A percentile compares a stretch with the other conserved stretches of the same genome.
Evolutionary conservation across 257 asterid genomes (phyloP).

Genomic region (Cinchona pubescens): DNA sequence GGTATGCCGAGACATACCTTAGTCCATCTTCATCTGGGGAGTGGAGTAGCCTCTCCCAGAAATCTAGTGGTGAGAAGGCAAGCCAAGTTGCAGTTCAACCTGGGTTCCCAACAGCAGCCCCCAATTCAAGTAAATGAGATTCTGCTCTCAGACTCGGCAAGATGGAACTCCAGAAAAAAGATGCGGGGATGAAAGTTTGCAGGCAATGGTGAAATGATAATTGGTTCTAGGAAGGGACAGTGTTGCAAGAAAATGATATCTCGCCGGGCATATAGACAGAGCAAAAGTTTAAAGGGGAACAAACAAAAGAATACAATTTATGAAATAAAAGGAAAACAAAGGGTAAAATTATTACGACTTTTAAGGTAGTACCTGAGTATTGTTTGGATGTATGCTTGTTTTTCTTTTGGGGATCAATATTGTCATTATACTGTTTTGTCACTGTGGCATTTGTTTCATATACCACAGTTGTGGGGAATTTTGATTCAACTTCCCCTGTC

Average conservation of each 20-base stretch:
- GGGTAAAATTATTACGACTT: conserved; percentile 11
- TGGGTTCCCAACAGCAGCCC: conserved; percentile 12
- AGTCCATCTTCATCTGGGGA: conserved; percentile 34
- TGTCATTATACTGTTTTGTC: conserved; percentile 5
- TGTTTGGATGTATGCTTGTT: conserved; percentile 23
- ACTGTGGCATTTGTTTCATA: conserved; percentile 8
- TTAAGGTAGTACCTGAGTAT: conserved; percentile 18
- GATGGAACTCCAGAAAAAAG: not conserved
- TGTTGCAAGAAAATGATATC: conserved; percentile 22
- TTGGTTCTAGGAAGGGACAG: not conserved
- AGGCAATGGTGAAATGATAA: not conserved
- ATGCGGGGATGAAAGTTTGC: not conserved
- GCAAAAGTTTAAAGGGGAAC: conserved; percentile 11
- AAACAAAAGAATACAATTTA: conserved; percentile 13
- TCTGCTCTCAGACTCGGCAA: not conserved
- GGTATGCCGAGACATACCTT: conserved; percentile 22
- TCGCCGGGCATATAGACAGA: conserved; percentile 24
- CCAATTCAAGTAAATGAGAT: conserved; percentile 24
- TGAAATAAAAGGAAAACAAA: conserved; percentile 14
- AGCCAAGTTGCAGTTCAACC: conserved; percentile 20
- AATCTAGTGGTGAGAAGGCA: conserved; percentile 23
- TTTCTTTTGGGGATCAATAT: conserved; percentile 17
- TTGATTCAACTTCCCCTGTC: conserved; percentile 20
- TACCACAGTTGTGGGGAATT: conserved; percentile 23
- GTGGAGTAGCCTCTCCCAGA: conserved; percentile 29